Percentiles rank a stretch among this genome's conserved stretches.
Evolutionary conservation across 441 rosid genomes (phyloP).

Genomic region (Erodium chrysanthum): DNA sequence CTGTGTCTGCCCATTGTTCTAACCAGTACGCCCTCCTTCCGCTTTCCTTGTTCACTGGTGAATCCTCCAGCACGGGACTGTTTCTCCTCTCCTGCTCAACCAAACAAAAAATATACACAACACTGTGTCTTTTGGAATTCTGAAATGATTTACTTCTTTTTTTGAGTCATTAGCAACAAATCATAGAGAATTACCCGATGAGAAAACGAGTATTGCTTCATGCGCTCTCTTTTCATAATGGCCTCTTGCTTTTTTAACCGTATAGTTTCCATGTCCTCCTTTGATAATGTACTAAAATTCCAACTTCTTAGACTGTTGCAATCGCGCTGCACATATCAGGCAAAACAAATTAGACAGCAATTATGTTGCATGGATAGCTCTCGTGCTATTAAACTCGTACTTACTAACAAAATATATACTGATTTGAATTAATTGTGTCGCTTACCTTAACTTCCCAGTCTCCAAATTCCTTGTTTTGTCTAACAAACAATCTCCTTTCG

Average conservation of each 20-base stretch:
- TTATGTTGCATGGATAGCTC: no score
- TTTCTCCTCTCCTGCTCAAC: slow-evolving; percentile 45
- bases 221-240: slow-evolving; percentile 49
- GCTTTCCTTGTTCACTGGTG: slow-evolving; percentile 27
- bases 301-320: slow-evolving; percentile 40
- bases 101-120: no score
- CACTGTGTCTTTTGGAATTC: not conserved
- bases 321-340: slow-evolving; percentile 26
- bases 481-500: slow-evolving; percentile 24
- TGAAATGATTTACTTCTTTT: not conserved
- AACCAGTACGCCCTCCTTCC: slow-evolving; percentile 26
- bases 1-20: slow-evolving; percentile 24
- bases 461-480: slow-evolving; percentile 18
- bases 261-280: slow-evolving; percentile 49
- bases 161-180: no score
- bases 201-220: slow-evolving; percentile 68
- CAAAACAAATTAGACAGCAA: no score
- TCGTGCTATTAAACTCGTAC: no score
- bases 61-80: slow-evolving; percentile 34
- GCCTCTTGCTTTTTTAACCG: slow-evolving; percentile 58
- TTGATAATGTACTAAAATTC: slow-evolving; percentile 49
- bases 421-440: no score
- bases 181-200: slow-evolving; percentile 40
- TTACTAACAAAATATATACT: no score
- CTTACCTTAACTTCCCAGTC: no score